Evolutionary conservation across 2,329 filamentous ascomycete genomes (phyloP), one percentile per base, ranked within the genome.

Genomic region (Talaromyces funiculosus): DNA sequence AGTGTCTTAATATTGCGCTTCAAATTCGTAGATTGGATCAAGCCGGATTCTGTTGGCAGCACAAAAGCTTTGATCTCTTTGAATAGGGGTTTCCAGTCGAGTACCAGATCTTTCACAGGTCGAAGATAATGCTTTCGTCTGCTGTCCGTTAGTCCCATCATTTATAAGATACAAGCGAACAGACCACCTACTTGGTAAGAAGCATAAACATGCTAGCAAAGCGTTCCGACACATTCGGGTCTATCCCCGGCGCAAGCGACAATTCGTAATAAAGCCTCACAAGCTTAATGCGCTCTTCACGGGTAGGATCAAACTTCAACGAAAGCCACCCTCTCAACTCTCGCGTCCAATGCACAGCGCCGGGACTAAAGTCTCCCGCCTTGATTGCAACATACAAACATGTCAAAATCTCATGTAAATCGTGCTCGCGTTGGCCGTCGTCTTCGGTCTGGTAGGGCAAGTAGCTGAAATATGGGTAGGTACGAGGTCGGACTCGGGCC

Each of bases 181-280:
- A 5, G 18, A 43, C 14, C 29, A 38, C 59, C 38, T 78, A 94
- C 92, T 94, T 95, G n/a, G 92, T 96, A 67, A 99, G 78, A 10
- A 90, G 87, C 75, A 97, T 89, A 70, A 97, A 93, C 92, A 97
- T 97, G 80, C 90, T 94, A 49, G 93, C 85, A 73, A 99, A 99
- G 62, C 93, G 86, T 76, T 99, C 95, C 4, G 91, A 84, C 8
- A 92, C 86, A 62, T 82, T 83, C 56, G 85, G 84, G 70, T 97
- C 93, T 60, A 99, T 82, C 3, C 95, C 94, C 0, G 93, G 94
- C 29, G 94, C 90, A 63, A 99, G 82, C 4, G 91, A 84, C 62
- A 99, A 87, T 77, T 96, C 92, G 77, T 96, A 99, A 78, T 97
- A 99, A 38, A 99, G 82, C 77, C 88, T 90, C 31, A 94, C 90